Evolutionary conservation across 768 basidiomycete genomes (phyloP).

Genomic region (Heimioporus sp.): DNA sequence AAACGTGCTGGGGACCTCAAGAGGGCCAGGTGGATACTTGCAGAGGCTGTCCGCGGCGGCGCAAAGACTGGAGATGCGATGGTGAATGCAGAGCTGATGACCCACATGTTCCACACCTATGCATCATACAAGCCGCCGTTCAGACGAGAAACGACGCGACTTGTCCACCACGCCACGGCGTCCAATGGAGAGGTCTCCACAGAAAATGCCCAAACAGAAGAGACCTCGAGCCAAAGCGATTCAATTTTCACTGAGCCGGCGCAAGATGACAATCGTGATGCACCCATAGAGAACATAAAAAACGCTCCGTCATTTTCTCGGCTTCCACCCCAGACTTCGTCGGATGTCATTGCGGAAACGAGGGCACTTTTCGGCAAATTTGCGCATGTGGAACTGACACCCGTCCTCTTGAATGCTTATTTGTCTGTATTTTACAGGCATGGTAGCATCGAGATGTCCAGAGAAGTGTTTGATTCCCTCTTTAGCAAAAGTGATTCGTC

Average conservation of each 20-base stretch:
- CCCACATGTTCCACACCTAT: constrained; percentile 86
- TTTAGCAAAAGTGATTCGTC: constrained; percentile 37
- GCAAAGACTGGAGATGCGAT: constrained; percentile 29
- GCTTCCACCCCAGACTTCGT: constrained; percentile 66
- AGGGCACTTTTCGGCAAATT: constrained; percentile 67
- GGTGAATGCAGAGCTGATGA: constrained; percentile 70
- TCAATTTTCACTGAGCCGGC: constrained; percentile 6
- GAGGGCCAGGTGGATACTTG: constrained; percentile 86
- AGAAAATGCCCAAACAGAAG: constrained; percentile 3
- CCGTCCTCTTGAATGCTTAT: constrained; percentile 76
- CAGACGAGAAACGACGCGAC: constrained; percentile 45
- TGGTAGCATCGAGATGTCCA: constrained; percentile 45
- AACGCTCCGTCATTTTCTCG: constrained; percentile 36
- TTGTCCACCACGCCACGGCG: constrained; percentile 29
- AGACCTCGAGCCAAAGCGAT: not conserved
- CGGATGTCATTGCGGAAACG: constrained; percentile 73
- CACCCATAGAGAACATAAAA: constrained; percentile 1
- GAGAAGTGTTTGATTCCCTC: constrained; percentile 48
- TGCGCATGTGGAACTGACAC: constrained; percentile 50
- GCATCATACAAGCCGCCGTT: constrained; percentile 76
- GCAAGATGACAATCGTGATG: not conserved
- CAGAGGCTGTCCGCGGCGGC: constrained; percentile 55
- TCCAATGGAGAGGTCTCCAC: not conserved
- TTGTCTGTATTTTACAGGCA: constrained; percentile 73
- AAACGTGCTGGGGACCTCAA: constrained; percentile 83